Evolutionary conservation across 1,139 yeast species (phyloP).

Genomic region (Geotrichum europaeum): DNA sequence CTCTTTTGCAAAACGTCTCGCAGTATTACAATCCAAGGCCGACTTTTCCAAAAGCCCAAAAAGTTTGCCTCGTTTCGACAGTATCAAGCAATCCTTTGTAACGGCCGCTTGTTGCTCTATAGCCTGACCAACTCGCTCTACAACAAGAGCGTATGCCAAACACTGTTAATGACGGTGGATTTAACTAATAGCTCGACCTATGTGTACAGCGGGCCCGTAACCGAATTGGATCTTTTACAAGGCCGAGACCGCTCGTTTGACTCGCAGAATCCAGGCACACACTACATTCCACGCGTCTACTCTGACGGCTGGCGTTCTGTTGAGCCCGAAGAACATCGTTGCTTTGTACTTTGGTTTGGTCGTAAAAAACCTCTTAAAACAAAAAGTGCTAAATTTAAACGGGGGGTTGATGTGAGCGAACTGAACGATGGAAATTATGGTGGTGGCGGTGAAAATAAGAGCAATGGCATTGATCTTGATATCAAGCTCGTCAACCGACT

Average conservation of each 20-base stretch:
- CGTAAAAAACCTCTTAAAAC: constrained; percentile 41
- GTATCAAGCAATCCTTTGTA: constrained; percentile 58
- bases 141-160: constrained; percentile 21
- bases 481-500: constrained; percentile 39
- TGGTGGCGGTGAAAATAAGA: not conserved
- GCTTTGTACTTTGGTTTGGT: constrained; percentile 84
- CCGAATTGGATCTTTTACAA: constrained; percentile 52
- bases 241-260: constrained; percentile 42
- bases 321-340: constrained; percentile 65
- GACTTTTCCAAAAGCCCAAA: constrained; percentile 58
- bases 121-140: constrained; percentile 26
- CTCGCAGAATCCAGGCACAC: constrained; percentile 48
- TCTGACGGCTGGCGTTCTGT: constrained; percentile 78
- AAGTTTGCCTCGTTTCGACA: constrained; percentile 62
- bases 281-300: constrained; percentile 62
- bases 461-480: not conserved
- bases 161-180: constrained; percentile 40
- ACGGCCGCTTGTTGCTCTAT: constrained; percentile 56
- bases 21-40: constrained; percentile 56
- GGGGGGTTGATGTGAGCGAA: constrained; percentile 1
- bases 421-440: not conserved
- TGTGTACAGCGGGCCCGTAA: constrained; percentile 63
- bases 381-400: constrained; percentile 12
- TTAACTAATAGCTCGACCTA: constrained; percentile 52
- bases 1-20: constrained; percentile 46